Base-by-base conservation (phyloP, 768 basidiomycete genomes). In the Termitomyces sp. region DNA sequence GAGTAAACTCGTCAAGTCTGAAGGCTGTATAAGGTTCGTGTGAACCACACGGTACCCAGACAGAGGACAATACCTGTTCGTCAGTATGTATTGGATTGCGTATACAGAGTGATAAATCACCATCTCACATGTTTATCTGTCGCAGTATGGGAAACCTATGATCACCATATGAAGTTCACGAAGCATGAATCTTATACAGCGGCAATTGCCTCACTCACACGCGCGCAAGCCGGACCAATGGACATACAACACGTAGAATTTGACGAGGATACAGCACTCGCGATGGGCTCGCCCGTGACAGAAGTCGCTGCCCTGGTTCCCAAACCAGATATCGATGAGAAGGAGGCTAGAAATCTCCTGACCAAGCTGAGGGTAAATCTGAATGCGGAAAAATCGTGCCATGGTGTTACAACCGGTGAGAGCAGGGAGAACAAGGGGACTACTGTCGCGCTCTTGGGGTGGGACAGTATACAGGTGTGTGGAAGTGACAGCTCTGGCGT, bases 401-500 rank as follows among this genome's bases (percentile, higher is more conserved):
- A 55, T 18, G 36, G 53, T n/a, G 5, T 37, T 5, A 13, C 44
- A 15, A 4, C 41, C 10, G 62, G 62, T 15, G 59, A 55, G 50
- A 60, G 58, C 47, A 58, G 34, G 45, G 62, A 63, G 46, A 57
- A 53, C 12, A 58, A 58, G 34, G 59, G 51, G 13, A 53, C 34
- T 15, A 33, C 20, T 13, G 36, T 60, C 15, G 2, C 53, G n/a
- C 45, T 55, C 6, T 8, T 60, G 6, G 59, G 62, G 9, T 63
- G 62, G 62, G 59, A 60, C 24, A 60, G 54, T 50, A 39, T 63
- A 10, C 37, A 60, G 59, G 62, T 60, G 51, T 31, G 57, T 46
- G 5, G 20, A 20, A 15, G 2, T 18, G 33, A n/a, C 42, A 12
- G 10, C 33, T 34, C 13, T 34, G 33, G 15, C 49, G n/a, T 16